Evolutionary conservation across 345 rosid species (phyloP).

Genomic region (Geranium rotundifolium): DNA sequence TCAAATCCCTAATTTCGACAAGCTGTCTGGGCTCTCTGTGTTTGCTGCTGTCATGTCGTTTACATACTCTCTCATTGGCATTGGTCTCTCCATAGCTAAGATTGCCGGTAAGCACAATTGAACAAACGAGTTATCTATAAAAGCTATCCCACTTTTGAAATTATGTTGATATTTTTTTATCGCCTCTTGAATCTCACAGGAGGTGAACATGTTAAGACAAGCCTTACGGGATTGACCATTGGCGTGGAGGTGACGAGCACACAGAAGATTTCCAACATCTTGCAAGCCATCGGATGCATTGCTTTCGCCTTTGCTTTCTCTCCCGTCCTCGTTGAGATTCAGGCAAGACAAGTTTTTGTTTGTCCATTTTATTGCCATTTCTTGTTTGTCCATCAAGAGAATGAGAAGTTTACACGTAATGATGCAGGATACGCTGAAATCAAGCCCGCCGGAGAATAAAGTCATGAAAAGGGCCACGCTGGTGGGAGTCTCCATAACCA

Average conservation of each 20-base stretch:
- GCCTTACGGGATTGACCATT: slow-evolving; percentile 41
- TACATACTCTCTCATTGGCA: slow-evolving; percentile 13
- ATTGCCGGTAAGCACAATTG: slow-evolving; percentile 10
- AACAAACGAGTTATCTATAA: not conserved
- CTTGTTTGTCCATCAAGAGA: too few species aligned
- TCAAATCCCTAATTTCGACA: not conserved
- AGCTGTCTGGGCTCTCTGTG: not conserved
- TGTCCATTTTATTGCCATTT: not conserved
- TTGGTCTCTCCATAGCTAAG: slow-evolving; percentile 16
- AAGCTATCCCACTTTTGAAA: not conserved
- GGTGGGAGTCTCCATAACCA: slow-evolving; percentile 45
- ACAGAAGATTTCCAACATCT: slow-evolving; percentile 63
- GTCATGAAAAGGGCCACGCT: slow-evolving; percentile 55
- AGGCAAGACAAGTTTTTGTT: slow-evolving; percentile 28
- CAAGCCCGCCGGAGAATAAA: slow-evolving; percentile 58
- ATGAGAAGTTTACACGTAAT: not conserved
- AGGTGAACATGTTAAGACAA: slow-evolving; percentile 31
- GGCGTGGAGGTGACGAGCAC: slow-evolving; percentile 61
- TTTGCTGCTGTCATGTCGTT: slow-evolving; percentile 18
- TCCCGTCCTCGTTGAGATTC: slow-evolving; percentile 69
- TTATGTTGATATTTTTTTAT: not conserved
- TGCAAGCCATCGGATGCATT: slow-evolving; percentile 68
- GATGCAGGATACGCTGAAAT: slow-evolving; percentile 17
- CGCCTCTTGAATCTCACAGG: slow-evolving; percentile 4
- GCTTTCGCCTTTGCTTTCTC: slow-evolving; percentile 85